Conservation (phyloP, 306 rosid species). For the Quercus berberidifolia region DNA sequence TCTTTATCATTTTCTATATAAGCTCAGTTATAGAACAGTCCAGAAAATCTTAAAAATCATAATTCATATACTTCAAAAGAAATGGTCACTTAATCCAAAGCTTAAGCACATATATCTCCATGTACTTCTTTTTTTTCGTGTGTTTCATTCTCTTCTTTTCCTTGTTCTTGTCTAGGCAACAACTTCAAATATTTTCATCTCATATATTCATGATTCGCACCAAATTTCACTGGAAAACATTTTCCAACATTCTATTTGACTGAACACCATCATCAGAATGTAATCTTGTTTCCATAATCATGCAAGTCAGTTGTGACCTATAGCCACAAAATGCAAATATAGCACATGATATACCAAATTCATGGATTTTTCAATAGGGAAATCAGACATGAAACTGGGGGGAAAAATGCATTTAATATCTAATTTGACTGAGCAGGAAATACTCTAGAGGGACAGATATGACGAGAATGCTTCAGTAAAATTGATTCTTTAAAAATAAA, state of each 20-base stretch:
- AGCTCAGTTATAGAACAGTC: constrained; percentile 11
- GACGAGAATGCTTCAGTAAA: neutral
- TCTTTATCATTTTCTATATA: constrained; percentile 19
- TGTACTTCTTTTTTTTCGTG: neutral
- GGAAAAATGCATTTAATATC: neutral
- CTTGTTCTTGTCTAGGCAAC: neutral
- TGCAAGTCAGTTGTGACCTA: neutral
- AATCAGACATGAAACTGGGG: neutral
- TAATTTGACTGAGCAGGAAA: neutral
- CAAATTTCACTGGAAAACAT: neutral
- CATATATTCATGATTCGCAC: neutral
- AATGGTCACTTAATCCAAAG: neutral
- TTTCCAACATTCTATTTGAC: neutral
- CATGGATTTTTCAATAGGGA: neutral
- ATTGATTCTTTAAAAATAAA: neutral
- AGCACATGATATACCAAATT: neutral
- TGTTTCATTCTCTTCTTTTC: neutral
- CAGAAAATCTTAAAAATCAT: neutral
- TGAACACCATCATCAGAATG: neutral
- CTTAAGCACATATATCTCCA: neutral
- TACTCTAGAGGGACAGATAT: neutral
- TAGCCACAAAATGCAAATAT: neutral
- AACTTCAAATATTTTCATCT: neutral
- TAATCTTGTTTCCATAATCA: neutral
- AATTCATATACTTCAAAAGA: neutral